Conservation (phyloP, 2,329 filamentous ascomycete genomes). For the Ceratocystis huliohia region DNA sequence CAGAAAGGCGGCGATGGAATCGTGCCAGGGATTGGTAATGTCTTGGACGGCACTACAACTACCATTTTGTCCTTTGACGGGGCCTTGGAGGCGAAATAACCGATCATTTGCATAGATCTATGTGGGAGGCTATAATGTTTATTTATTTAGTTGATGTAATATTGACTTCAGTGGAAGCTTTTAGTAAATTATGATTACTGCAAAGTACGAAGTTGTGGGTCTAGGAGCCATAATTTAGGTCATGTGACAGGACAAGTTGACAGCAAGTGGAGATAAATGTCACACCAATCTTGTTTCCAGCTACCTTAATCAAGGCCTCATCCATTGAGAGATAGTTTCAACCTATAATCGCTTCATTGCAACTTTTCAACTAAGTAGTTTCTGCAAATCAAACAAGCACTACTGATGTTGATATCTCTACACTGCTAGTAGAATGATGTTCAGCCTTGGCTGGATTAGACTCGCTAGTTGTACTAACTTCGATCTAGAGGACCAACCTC, state of each 20-base stretch:
- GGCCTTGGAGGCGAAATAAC: background rate
- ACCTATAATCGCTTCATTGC: background rate
- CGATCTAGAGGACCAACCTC: no score
- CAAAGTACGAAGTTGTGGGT: no score
- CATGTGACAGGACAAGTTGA: no score
- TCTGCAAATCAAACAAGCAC: background rate
- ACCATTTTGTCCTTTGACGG: slow-evolving; percentile 12
- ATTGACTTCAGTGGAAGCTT: background rate
- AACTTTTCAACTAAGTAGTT: background rate
- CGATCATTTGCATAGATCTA: background rate
- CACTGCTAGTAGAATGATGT: background rate
- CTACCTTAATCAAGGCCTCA: background rate
- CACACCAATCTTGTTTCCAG: no score
- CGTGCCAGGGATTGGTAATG: slow-evolving; percentile 37
- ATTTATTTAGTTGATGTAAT: background rate
- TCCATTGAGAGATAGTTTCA: background rate
- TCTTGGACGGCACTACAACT: slow-evolving; percentile 30
- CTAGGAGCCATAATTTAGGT: no score
- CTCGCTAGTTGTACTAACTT: no score
- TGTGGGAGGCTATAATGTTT: background rate
- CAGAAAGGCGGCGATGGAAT: slow-evolving; percentile 36
- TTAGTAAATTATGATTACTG: no score
- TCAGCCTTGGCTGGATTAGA: background rate
- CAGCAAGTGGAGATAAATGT: no score
- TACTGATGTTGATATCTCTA: background rate